These are phyloP conservation scores for Populus euphratica DNA, from an alignment of 345 rosid genomes.

Conservation along the genomic window DNA sequence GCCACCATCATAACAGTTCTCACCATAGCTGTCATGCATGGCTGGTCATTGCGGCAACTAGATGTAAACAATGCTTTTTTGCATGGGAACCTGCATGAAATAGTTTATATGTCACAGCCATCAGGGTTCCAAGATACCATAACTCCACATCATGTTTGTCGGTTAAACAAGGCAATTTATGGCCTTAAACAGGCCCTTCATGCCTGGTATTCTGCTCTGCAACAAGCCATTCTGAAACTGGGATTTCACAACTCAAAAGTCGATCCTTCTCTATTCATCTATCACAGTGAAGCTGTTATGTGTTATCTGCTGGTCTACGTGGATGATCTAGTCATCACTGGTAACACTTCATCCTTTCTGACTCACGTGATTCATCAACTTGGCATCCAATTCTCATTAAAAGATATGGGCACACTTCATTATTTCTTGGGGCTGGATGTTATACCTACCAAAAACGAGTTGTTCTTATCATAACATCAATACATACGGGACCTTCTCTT, in stretches of 20 bases:
- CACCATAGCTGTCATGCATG: neutral
- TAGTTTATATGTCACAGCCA: neutral
- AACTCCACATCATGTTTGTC: neutral
- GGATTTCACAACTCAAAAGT: accelerated
- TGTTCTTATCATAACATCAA: too few relatives aligned
- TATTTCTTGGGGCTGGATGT: too few relatives aligned
- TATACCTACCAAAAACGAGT: too few relatives aligned
- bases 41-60: neutral
- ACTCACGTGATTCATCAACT: too few relatives aligned
- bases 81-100: neutral
- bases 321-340: too few relatives aligned
- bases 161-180: neutral
- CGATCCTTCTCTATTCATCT: too few relatives aligned
- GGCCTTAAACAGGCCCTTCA: neutral
- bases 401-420: too few relatives aligned
- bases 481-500: too few relatives aligned
- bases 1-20: neutral
- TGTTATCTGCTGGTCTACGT: too few relatives aligned
- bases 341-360: too few relatives aligned
- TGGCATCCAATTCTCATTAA: too few relatives aligned
- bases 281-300: accelerated
- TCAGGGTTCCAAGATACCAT: neutral
- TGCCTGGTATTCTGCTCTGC: neutral
- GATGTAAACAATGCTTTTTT: neutral
- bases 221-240: accelerated